Percentiles rank a stretch among this genome's conserved stretches.
Evolutionary conservation across 495 filamentous ascomycete species (phyloP).

Genomic region (Hypoxylon fragiforme): DNA sequence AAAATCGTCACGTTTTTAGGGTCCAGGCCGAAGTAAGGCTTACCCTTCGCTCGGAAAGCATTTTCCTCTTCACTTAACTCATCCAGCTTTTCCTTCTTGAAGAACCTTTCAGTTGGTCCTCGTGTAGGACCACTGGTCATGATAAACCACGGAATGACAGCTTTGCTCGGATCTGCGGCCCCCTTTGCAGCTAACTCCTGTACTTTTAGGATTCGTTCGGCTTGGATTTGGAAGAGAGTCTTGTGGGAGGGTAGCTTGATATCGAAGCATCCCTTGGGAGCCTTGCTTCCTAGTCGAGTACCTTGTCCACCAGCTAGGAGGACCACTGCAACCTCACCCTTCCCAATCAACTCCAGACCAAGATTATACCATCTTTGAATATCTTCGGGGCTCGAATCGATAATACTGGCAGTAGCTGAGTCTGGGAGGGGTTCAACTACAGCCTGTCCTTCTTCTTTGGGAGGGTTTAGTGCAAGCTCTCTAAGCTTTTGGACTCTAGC

Average conservation of each 20-base stretch:
- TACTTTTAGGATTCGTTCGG: constrained; percentile 87
- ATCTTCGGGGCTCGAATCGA: constrained; percentile 82
- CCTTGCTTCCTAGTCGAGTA: constrained; percentile 90
- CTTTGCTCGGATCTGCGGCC: constrained; percentile 60
- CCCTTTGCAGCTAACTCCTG: constrained; percentile 78
- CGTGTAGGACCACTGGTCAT: constrained; percentile 99
- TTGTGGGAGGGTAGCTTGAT: constrained; percentile 92
- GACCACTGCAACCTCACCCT: constrained; percentile 92
- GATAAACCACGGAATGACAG: constrained; percentile 94
- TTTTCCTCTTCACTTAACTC: constrained; percentile 37
- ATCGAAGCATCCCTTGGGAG: constrained; percentile 94
- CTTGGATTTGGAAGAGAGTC: constrained; percentile 96
- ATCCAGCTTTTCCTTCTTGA: constrained; percentile 68
- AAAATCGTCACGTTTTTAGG: constrained; percentile 89
- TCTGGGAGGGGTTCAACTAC: constrained; percentile 88
- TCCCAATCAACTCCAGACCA: constrained; percentile 82
- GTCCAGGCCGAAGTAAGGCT: constrained; percentile 78
- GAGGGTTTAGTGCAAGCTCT: constrained; percentile 78
- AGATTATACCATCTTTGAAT: constrained; percentile 81
- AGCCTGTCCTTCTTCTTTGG: constrained; percentile 57
- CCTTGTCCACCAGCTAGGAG: constrained; percentile 98
- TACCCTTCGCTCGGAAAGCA: constrained; percentile 27
- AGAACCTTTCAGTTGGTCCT: constrained; percentile 88
- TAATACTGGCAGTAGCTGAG: constrained; percentile 83
- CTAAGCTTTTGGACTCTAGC: constrained; percentile 80